Evolutionary conservation across 225 moss, liverwort and hornwort genomes (phyloP).

Genomic region (Polytrichum formosum): DNA sequence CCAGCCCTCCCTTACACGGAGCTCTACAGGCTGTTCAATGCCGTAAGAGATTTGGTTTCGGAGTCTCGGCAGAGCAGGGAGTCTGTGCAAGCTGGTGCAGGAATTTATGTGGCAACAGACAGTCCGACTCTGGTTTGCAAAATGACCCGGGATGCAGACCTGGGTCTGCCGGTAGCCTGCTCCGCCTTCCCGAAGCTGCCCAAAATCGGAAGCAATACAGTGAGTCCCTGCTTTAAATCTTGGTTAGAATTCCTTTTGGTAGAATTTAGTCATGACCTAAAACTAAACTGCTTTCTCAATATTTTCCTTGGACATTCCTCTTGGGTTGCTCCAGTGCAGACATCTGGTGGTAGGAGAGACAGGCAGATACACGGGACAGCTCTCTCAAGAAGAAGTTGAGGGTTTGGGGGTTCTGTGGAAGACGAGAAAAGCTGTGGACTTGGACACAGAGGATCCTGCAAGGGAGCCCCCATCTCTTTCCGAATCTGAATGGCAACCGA

Average conservation of each 20-base stretch:
- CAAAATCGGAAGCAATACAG: conserved; percentile 8
- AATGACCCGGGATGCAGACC: conserved; percentile 33
- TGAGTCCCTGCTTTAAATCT: neutral
- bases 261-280: neutral
- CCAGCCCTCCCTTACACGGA: conserved; percentile 24
- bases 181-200: conserved; percentile 11
- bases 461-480: conserved; percentile 10
- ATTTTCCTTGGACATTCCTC: neutral
- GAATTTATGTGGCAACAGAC: conserved; percentile 24
- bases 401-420: conserved; percentile 4
- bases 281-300: neutral
- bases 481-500: conserved; percentile 45
- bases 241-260: neutral
- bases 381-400: conserved; percentile 6
- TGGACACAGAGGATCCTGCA: conserved; percentile 30
- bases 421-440: conserved; percentile 10
- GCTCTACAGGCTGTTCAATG: conserved; percentile 49
- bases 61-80: conserved; percentile 9
- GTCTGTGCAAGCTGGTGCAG: conserved; percentile 8
- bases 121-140: conserved; percentile 29
- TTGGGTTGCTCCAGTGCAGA: conserved; percentile 26
- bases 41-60: conserved; percentile 6
- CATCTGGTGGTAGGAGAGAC: conserved; percentile 38
- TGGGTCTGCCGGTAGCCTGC: conserved; percentile 24
- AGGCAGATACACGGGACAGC: conserved; percentile 23